Evolutionary conservation across 1,139 yeast genomes (phyloP).

Genomic region (Saccharomyces hybrid): DNA sequence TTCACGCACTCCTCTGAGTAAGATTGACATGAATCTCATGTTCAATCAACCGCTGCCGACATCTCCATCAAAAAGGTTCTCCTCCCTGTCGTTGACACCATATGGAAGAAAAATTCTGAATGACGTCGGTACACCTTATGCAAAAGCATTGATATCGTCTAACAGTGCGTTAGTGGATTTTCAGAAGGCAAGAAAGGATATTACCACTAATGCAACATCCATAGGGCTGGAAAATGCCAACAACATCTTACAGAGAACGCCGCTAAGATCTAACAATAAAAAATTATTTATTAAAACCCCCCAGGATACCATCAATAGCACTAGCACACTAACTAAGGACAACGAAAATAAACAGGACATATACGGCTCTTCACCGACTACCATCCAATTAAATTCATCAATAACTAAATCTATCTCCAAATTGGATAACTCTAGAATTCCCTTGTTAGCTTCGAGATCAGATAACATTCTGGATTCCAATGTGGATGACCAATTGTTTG

Average conservation of each 20-base stretch:
- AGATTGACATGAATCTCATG: conserved; percentile 29
- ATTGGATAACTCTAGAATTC: conserved; percentile 8
- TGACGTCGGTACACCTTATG: conserved; percentile 29
- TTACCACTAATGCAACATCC: conserved; percentile 8
- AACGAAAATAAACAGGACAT: conserved; percentile 13
- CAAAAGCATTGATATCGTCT: conserved; percentile 19
- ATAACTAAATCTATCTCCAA: conserved; percentile 26
- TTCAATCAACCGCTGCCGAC: conserved; percentile 22
- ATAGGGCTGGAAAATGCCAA: background rate
- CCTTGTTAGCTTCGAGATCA: background rate
- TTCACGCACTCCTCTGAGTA: conserved; percentile 25
- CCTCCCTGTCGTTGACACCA: conserved; percentile 27
- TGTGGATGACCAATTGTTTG: conserved; percentile 9
- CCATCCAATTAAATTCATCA: conserved; percentile 30
- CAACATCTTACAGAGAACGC: conserved; percentile 2
- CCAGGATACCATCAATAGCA: background rate
- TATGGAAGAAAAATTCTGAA: conserved; percentile 26
- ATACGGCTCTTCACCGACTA: conserved; percentile 31
- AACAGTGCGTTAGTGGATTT: conserved; percentile 31
- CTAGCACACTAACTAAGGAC: conserved; percentile 3
- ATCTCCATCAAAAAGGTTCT: conserved; percentile 25
- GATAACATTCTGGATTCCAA: conserved; percentile 13
- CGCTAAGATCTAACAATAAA: conserved; percentile 8
- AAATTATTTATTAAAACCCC: background rate
- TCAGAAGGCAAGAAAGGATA: conserved; percentile 28